These are phyloP conservation scores for Phanerochaete sordida DNA, from an alignment of 768 basidiomycete genomes.

Conservation along the genomic window DNA sequence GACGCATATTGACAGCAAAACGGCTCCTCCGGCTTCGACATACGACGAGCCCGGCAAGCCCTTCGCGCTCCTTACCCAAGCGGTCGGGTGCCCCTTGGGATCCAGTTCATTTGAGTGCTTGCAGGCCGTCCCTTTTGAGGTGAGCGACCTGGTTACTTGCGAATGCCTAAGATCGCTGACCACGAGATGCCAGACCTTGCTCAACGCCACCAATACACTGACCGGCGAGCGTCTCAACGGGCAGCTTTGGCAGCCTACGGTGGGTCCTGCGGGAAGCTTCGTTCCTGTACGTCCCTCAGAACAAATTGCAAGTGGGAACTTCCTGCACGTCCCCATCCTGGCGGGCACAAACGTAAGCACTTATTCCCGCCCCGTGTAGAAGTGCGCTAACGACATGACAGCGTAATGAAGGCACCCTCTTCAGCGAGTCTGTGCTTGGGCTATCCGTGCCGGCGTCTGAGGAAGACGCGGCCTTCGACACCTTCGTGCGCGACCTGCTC, in stretches of 20 bases:
- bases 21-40: slow-evolving; percentile 19
- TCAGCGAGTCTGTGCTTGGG: slow-evolving; percentile 34
- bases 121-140: slow-evolving; percentile 27
- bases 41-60: slow-evolving; percentile 27
- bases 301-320: slow-evolving; percentile 43
- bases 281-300: slow-evolving; percentile 42
- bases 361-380: slow-evolving; percentile 44
- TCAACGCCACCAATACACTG: slow-evolving; percentile 46
- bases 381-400: too few species aligned
- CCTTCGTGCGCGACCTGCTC: slow-evolving; percentile 41
- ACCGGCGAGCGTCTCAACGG: slow-evolving; percentile 41
- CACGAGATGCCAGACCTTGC: too few species aligned
- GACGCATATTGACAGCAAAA: slow-evolving; percentile 40
- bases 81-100: slow-evolving; percentile 19
- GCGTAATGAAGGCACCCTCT: slow-evolving; percentile 50
- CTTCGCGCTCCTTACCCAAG: slow-evolving; percentile 17
- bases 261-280: slow-evolving; percentile 50
- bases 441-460: slow-evolving; percentile 32
- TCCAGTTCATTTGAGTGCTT: slow-evolving; percentile 22
- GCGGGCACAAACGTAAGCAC: slow-evolving; percentile 52
- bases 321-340: slow-evolving; percentile 50
- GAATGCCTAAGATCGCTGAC: too few species aligned
- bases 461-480: slow-evolving; percentile 38
- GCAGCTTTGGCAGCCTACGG: slow-evolving; percentile 56
- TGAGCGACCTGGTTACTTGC: too few species aligned